Percentiles rank a stretch among this genome's conserved stretches.
phyloP scores from a whole-genome alignment of 805 yeast species.

The Ogataea saltuana region DNA sequence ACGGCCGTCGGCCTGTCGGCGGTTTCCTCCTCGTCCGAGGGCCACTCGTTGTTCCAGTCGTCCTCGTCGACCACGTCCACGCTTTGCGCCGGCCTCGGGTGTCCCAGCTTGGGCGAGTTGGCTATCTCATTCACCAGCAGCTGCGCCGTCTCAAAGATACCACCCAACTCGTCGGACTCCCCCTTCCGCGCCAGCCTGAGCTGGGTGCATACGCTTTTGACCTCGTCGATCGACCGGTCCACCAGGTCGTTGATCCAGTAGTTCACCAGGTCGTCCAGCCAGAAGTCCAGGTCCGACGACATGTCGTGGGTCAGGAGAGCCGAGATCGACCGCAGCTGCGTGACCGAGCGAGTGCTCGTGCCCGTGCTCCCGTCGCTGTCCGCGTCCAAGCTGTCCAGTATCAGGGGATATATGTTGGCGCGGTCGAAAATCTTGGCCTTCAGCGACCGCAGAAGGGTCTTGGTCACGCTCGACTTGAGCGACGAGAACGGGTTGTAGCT shows the following conservation, averaged over 20 bases:
- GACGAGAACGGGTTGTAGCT: slow-evolving; percentile 16
- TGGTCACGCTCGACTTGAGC: slow-evolving; percentile 22
- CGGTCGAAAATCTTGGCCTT: slow-evolving; percentile 27
- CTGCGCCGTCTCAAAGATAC: slow-evolving; percentile 8
- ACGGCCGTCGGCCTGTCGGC: slow-evolving; percentile 1
- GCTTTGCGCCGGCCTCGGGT: not conserved
- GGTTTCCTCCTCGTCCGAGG: slow-evolving; percentile 18
- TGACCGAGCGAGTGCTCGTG: not conserved
- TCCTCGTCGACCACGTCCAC: slow-evolving; percentile 3
- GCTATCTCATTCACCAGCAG: slow-evolving; percentile 11
- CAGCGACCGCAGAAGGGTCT: slow-evolving; percentile 22
- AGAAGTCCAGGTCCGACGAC: slow-evolving; percentile 35
- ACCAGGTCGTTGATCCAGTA: slow-evolving; percentile 32
- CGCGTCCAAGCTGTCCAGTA: slow-evolving; percentile 24
- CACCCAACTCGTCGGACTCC: not conserved
- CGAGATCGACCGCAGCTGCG: slow-evolving; percentile 24
- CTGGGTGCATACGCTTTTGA: slow-evolving; percentile 26
- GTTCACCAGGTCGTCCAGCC: slow-evolving; percentile 34
- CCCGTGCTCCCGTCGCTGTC: slow-evolving; percentile 7
- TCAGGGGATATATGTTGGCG: slow-evolving; percentile 29
- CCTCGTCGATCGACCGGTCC: slow-evolving; percentile 28
- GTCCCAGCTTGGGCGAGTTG: not conserved
- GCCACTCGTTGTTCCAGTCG: slow-evolving; percentile 32
- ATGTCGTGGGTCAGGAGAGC: slow-evolving; percentile 32
- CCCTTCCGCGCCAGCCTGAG: slow-evolving; percentile 9